phyloP scores from a whole-genome alignment of 1,139 yeast species.

The Debaryomycetaceae sp. region DNA sequence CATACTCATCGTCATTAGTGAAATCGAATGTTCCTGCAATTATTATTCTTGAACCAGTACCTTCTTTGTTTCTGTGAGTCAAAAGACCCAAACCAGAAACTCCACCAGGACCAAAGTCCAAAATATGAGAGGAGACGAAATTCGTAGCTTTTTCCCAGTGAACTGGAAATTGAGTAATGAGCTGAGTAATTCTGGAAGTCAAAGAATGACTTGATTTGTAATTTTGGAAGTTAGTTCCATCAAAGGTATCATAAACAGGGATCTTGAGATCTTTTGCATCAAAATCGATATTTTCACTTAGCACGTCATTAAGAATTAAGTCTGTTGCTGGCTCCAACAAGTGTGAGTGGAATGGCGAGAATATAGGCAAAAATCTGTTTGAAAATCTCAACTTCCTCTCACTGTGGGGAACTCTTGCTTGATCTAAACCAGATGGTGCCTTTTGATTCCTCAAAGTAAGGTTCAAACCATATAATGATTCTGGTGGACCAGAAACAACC shows the following conservation, averaged over 20 bases:
- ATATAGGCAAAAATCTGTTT: slow-evolving; percentile 90
- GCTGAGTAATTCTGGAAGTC: slow-evolving; percentile 60
- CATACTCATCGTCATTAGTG: slow-evolving; percentile 69
- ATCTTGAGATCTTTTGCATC: slow-evolving; percentile 56
- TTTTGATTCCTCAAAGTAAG: slow-evolving; percentile 88
- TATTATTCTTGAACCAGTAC: slow-evolving; percentile 94
- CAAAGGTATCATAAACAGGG: slow-evolving; percentile 89
- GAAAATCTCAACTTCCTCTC: slow-evolving; percentile 92
- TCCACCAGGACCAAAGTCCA: slow-evolving; percentile 99
- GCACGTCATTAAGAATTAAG: slow-evolving; percentile 63
- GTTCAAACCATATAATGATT: slow-evolving; percentile 95
- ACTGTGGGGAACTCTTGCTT: slow-evolving; percentile 87
- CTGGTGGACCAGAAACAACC: slow-evolving; percentile 98
- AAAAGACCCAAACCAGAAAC: slow-evolving; percentile 93
- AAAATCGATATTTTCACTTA: slow-evolving; percentile 53
- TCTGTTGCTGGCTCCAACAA: slow-evolving; percentile 71
- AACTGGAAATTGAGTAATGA: slow-evolving; percentile 86
- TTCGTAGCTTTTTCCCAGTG: slow-evolving; percentile 91
- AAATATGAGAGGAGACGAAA: slow-evolving; percentile 77
- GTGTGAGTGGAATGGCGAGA: slow-evolving; percentile 96
- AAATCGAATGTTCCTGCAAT: slow-evolving; percentile 88
- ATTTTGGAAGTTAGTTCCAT: slow-evolving; percentile 73
- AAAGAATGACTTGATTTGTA: slow-evolving; percentile 42
- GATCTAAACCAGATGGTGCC: slow-evolving; percentile 93
- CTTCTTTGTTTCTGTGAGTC: slow-evolving; percentile 96